Percentiles rank a stretch among this genome's conserved stretches.
Evolutionary conservation across 2,329 filamentous ascomycete species (phyloP).

Genomic region (Trichoderma simmonsii): DNA sequence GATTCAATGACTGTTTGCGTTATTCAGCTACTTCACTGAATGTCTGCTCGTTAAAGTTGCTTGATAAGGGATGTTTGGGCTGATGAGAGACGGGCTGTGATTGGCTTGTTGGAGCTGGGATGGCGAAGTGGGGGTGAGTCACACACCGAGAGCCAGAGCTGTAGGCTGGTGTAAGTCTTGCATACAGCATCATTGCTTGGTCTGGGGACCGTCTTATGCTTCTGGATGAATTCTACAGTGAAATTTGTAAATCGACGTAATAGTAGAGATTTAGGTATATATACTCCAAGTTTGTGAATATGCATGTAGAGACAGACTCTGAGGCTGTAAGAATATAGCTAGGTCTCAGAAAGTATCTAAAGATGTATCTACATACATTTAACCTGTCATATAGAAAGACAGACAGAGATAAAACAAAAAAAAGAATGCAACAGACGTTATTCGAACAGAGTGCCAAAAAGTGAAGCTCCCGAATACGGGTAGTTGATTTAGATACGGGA

Average conservation of each 20-base stretch:
- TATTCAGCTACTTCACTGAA: neutral
- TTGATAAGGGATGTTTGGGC: neutral
- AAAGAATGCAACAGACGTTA: neutral
- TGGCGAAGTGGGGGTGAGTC: neutral
- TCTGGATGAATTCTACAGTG: neutral
- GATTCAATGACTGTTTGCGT: neutral
- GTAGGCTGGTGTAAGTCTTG: neutral
- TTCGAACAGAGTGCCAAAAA: neutral
- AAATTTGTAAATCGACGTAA: rapidly evolving
- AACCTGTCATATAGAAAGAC: neutral
- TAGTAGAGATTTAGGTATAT: neutral
- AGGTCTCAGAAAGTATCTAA: neutral
- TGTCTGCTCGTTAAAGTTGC: neutral
- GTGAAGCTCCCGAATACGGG: neutral
- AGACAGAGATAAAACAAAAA: neutral
- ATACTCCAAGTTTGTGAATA: neutral
- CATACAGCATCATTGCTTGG: neutral
- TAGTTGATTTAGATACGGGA: neutral
- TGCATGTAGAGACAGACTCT: neutral
- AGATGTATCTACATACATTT: neutral
- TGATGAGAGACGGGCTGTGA: neutral
- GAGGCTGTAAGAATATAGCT: neutral
- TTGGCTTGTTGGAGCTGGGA: neutral
- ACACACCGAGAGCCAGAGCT: neutral
- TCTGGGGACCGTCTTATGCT: neutral